Base-by-base conservation (phyloP, 2,329 filamentous ascomycete genomes). In the Aspergillus sojae region DNA sequence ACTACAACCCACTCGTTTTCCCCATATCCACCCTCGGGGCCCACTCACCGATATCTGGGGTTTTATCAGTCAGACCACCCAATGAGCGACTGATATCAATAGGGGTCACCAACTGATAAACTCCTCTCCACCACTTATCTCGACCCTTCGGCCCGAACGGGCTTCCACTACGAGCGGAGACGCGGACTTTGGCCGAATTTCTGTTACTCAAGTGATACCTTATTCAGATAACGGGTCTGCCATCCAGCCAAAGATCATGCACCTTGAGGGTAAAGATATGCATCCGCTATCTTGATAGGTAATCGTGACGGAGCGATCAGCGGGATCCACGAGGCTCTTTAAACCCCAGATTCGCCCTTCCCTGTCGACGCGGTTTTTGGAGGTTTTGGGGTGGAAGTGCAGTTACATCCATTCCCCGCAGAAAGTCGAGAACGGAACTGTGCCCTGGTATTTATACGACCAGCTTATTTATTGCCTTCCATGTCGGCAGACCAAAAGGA, bases 21-120 rank as follows among this genome's bases (percentile, higher is more conserved):
- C 60, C 65, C 60, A 67, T 55, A 43, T 39, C 60, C 58, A 50
- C 39, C 57, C 32, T 71, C 68, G 70, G 70, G 60, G 61, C 68
- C 69, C 68, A 71, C 70, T 62, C 65, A n/a, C 69, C 70, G 70
- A 70, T 45, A 50, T 64, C 67, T 68, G 65, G 69, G 68, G 68
- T 62, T 50, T 46, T 50, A 30, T 50, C 46, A 50, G 46, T 10
- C 23, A 16, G 14, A 28, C 26, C 16, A 30, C 23, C 52, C 52
- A 54, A 54, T 54, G 32, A 54, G 19, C 46, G 3, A 28, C 30
- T 50, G 66, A 28, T 12, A 41, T 32, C 21, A 9, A 14, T 34
- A 12, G 58, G 12, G 12, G n/a, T 26, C 6, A 16, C 23, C 21
- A 11, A 28, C 50, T 43, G 48, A 45, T 46, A 21, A 56, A 61